Base-by-base conservation (phyloP, 176 grass and related monocot species). In the Ananas comosus region DNA sequence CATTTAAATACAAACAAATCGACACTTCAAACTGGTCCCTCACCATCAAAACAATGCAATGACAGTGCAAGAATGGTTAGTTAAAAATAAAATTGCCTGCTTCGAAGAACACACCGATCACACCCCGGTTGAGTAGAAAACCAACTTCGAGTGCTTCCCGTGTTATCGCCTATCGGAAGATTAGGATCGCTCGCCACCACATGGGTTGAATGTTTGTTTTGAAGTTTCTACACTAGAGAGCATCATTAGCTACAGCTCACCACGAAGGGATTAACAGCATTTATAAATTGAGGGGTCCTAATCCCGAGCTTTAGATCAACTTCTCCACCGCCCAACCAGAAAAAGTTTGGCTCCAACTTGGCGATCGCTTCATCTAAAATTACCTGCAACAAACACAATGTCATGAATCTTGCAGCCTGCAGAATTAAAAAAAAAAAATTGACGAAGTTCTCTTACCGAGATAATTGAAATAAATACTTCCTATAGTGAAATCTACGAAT, bases 281-380 rank as follows among this genome's bases (percentile, higher is more conserved):
- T 93, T 66, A 90, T 49, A 67, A 99, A 99, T 64, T 93, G 80
- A 13, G 94, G 83, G 69, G 84, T 99, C 69, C 80, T 70, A 70
- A 99, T 70, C 49, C 94, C 82, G 19, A 99, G 87, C 85, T 99
- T 99, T 23, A 93, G 87, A 74, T 99, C 84, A 73, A 99, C 84
- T 76, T 99, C 87, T 52, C 89, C 89, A 69, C 89, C 89, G 17
- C 94, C 94, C 78, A 99, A 70, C 89, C 89, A 93, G 68, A 99
- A 99, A 83, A 85, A 99, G 75, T 88, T 80, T 65, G 84, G 85
- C 66, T 86, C 75, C 79, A 93, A 52, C 75, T 88, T 93, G 50
- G 87, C 80, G 70, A 99, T 93, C 63, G 87, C 94, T 90, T 99
- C 94, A 75, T 93, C 94, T 71, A 99, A 73, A 72, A 99, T 91